phyloP scores from a whole-genome alignment of 139 green algal genomes.

The Micractinium sp. region DNA sequence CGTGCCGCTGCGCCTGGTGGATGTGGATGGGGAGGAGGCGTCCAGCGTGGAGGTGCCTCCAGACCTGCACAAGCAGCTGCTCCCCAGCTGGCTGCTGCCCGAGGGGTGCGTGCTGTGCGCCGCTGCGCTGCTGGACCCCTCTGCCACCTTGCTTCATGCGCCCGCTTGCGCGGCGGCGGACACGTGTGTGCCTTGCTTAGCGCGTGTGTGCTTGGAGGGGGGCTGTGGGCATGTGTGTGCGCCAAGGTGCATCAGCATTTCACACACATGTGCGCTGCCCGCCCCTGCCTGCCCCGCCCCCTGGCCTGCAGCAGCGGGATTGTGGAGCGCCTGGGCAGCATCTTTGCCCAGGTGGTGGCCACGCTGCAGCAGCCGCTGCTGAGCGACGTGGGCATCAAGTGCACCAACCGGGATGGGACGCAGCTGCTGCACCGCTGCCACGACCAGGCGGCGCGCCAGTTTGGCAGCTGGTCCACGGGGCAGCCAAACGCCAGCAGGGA shows the following conservation, averaged over 20 bases:
- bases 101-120: slow-evolving; percentile 27
- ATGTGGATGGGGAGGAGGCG: background rate
- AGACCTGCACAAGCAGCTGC: background rate
- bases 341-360: slow-evolving; percentile 3
- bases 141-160: no score
- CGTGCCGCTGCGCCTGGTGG: slow-evolving; percentile 19
- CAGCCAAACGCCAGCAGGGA: background rate
- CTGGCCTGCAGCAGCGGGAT: background rate
- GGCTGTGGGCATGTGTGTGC: background rate
- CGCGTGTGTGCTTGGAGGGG: no score
- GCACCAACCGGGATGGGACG: background rate
- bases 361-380: slow-evolving; percentile 37
- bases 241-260: background rate
- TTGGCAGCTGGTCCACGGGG: background rate
- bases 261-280: background rate
- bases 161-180: background rate
- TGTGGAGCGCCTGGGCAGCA: background rate
- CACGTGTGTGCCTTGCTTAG: background rate
- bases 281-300: background rate
- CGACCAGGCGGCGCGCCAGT: slow-evolving; percentile 15
- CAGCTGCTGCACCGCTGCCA: slow-evolving; percentile 27
- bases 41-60: background rate
- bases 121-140: no score
- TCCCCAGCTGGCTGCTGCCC: background rate
- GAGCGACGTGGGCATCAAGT: slow-evolving; percentile 23